Percentiles rank a stretch among this genome's conserved stretches.
phyloP scores from a whole-genome alignment of 345 rosid genomes.

The Salix suchowensis region DNA sequence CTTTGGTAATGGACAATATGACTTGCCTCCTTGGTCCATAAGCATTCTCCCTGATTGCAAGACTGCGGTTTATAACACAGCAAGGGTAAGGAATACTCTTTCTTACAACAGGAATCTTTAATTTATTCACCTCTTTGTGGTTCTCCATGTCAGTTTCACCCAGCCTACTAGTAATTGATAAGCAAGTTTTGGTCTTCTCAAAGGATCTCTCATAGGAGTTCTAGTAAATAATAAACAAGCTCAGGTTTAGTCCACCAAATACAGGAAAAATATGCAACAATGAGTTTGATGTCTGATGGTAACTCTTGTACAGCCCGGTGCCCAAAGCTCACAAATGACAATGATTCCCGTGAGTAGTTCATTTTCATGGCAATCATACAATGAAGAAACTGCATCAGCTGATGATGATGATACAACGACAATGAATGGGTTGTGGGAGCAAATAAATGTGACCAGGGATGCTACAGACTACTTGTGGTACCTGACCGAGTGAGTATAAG shows the following conservation, averaged over 20 bases:
- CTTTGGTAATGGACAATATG: slow-evolving; percentile 32
- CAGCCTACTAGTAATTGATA: not conserved
- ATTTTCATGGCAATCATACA: slow-evolving; percentile 40
- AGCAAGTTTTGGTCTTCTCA: not conserved
- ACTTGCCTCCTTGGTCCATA: slow-evolving; percentile 48
- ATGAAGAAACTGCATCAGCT: slow-evolving; percentile 36
- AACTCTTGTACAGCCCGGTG: slow-evolving; percentile 23
- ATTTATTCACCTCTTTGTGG: not conserved
- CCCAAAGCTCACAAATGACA: slow-evolving; percentile 27
- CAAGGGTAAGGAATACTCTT: slow-evolving; percentile 22
- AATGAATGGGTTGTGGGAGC: slow-evolving; percentile 33
- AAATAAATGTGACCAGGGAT: slow-evolving; percentile 37
- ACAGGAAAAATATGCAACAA: not conserved
- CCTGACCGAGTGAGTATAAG: slow-evolving; percentile 37
- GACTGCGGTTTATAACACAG: slow-evolving; percentile 37
- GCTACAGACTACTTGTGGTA: slow-evolving; percentile 48
- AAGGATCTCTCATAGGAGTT: not conserved
- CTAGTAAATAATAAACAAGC: not conserved
- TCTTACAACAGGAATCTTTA: not conserved
- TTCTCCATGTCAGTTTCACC: slow-evolving; percentile 1
- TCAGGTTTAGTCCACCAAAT: not conserved
- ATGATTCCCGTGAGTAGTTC: slow-evolving; percentile 27
- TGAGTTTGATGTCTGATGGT: not conserved
- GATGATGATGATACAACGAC: slow-evolving; percentile 27
- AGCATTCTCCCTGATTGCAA: slow-evolving; percentile 46